Conservation (phyloP, 139 green algal genomes). For the Chlamydomonas sp. region DNA sequence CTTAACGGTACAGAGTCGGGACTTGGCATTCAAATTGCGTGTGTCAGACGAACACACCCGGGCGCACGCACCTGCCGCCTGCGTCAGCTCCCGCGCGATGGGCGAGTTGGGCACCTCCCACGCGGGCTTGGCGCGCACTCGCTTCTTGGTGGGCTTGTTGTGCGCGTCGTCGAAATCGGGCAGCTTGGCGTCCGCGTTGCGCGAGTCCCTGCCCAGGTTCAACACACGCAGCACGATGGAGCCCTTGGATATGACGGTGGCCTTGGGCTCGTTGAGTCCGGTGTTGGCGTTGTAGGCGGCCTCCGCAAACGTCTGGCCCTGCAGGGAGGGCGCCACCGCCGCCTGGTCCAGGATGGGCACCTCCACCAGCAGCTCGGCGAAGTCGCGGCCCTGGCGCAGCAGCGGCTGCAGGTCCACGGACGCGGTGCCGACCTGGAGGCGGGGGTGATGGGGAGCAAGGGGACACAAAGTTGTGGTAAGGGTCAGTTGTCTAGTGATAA, state of each 20-base stretch:
- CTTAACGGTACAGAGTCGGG: no score
- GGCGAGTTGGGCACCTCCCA: conserved; percentile 45
- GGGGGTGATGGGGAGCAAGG: not conserved
- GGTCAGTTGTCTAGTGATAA: no score
- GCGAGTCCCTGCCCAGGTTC: conserved; percentile 57
- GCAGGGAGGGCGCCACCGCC: conserved; percentile 27
- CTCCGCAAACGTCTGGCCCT: conserved; percentile 28
- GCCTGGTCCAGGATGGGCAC: conserved; percentile 63
- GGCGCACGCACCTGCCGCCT: not conserved
- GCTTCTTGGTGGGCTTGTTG: conserved; percentile 33
- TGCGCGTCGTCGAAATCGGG: conserved; percentile 41
- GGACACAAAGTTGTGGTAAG: no score
- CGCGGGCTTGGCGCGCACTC: conserved; percentile 51
- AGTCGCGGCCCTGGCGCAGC: conserved; percentile 72
- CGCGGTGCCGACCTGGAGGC: conserved; percentile 59
- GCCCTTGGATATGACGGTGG: conserved; percentile 54
- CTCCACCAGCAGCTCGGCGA: conserved; percentile 66
- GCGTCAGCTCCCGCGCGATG: conserved; percentile 55
- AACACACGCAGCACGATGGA: conserved; percentile 56
- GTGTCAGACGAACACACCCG: not conserved
- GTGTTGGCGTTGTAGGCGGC: conserved; percentile 37
- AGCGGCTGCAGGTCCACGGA: conserved; percentile 60
- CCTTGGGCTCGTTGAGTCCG: conserved; percentile 32
- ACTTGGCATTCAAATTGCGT: no score
- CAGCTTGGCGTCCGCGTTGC: conserved; percentile 25